Evolutionary conservation across 805 yeast species (phyloP), one percentile per base, ranked within the genome.

Genomic region (Barnettozyma salicaria): DNA sequence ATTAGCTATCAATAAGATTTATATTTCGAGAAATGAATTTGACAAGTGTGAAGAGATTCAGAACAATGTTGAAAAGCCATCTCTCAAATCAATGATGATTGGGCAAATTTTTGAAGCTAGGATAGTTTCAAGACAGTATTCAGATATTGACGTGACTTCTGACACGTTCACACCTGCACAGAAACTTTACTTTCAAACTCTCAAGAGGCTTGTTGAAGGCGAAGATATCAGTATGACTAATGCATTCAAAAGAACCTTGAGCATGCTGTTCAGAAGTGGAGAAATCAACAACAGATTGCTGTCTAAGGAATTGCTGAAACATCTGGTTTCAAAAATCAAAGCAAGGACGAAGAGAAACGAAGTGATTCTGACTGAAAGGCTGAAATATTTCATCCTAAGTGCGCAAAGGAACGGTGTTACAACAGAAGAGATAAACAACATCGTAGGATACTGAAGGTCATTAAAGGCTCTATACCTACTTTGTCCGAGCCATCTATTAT

Each of bases 351-450:
- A 8, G 2, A 17, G 12, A n/a, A 22, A 32, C n/a, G 27, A 32
- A 16, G 18, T 37, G 11, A 30, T 23, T 10, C 16, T 13, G 5
- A 43, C 47, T 3, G 47, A 31, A 6, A 37, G 44, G 19, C 13
- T 43, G 22, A n/a, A 25, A n/a, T 42, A 40, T 33, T 29, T 29
- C 23, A 14, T 35, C 10, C 22, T 28, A 5, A 32, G 29, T 17
- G 40, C 44, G 28, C 5, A 10, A 7, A 27, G 11, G 10, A 36
- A 36, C 26, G 37, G 30, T 18, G 44, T 43, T 2, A n/a, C n/a
- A n/a, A n/a, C n/a, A n/a, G n/a, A n/a, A n/a, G n/a, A n/a, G n/a
- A n/a, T n/a, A n/a, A n/a, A n/a, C n/a, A n/a, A n/a, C n/a, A n/a
- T n/a, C n/a, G n/a, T n/a, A n/a, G n/a, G n/a, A n/a, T n/a, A n/a